Conservation (phyloP, 179 eudicot species). For the Vitellaria paradoxa region DNA sequence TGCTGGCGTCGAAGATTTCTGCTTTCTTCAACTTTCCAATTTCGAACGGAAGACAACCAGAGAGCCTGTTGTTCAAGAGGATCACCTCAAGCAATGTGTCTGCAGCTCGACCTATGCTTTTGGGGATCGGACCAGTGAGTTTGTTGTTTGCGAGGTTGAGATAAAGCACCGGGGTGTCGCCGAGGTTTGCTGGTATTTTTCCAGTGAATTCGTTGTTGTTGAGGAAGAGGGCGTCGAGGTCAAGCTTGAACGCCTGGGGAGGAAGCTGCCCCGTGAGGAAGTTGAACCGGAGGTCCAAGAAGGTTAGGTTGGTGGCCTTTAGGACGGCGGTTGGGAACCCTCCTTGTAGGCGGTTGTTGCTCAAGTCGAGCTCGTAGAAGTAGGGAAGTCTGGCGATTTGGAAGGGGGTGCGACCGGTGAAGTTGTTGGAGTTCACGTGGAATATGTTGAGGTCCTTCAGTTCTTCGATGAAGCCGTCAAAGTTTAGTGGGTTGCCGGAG, state of each 20-base stretch:
- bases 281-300: slow-evolving; percentile 71
- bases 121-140: slow-evolving; percentile 57
- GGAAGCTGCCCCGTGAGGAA: slow-evolving; percentile 47
- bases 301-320: slow-evolving; percentile 29
- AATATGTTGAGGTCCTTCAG: slow-evolving; percentile 49
- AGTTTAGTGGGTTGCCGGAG: slow-evolving; percentile 28
- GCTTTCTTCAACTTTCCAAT: slow-evolving; percentile 50
- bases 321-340: slow-evolving; percentile 53
- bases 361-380: slow-evolving; percentile 67
- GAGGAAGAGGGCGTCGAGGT: slow-evolving; percentile 55
- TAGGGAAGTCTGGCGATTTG: slow-evolving; percentile 32
- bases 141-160: slow-evolving; percentile 70
- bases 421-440: slow-evolving; percentile 68
- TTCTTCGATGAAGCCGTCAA: slow-evolving; percentile 35
- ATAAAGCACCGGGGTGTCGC: slow-evolving; percentile 41
- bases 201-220: slow-evolving; percentile 62
- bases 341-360: slow-evolving; percentile 59
- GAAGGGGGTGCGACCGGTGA: slow-evolving; percentile 42
- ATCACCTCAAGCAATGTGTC: slow-evolving; percentile 43
- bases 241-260: slow-evolving; percentile 31
- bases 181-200: slow-evolving; percentile 45
- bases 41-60: slow-evolving; percentile 72
- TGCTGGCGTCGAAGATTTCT: slow-evolving; percentile 48
- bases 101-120: slow-evolving; percentile 37
- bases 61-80: slow-evolving; percentile 49